Evolutionary conservation across 1,284 basidiomycete species (phyloP), one percentile per base, ranked within the genome.

Genomic region (Amylostereum chailletii): DNA sequence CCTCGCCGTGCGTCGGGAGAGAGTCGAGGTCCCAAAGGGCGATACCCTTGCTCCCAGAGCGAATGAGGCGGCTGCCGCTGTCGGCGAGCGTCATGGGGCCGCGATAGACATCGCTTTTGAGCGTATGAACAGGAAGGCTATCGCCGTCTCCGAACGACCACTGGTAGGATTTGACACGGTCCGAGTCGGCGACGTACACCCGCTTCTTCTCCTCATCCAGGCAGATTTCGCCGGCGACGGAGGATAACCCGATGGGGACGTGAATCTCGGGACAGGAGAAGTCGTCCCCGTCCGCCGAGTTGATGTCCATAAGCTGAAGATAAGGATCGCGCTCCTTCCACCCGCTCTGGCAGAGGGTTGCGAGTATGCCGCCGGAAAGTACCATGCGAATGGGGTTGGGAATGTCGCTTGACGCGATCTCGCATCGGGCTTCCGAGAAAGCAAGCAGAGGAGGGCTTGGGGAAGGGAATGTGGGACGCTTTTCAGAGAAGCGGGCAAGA

Each of bases 11-110:
- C 44, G 45, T 47, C 10, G 40, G 19, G 5, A 47, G 39, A 5
- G 10, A 10, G 31, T 36, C 48, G 45, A 51, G 27, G 26, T 51
- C 42, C 49, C 49, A 51, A 29, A 51, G 34, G 2, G 34, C 45
- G 10, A 44, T 9, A 5, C 34, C 36, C 11, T 38, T 44, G 6
- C 8, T 29, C 2, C 49, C 49, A 6, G 45, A 11, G 5, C 45
- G 45, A 11, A 51, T 11, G 37, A 51, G 5, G 30, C 34, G 46
- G 26, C 27, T 37, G 10, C 45, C 45, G n/a, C 29, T 33, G 26
- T 11, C 38, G 9, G n/a, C 8, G 11, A 46, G 33, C 4, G 32
- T 31, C 8, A 51, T 8, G n/a, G 32, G 45, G 30, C 30, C 27
- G 4, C 32, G 27, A n/a, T 30, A 43, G 6, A 26, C 27, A n/a